phyloP scores from a whole-genome alignment of 2,329 filamentous ascomycete genomes.

The Alternaria gansuensis region DNA sequence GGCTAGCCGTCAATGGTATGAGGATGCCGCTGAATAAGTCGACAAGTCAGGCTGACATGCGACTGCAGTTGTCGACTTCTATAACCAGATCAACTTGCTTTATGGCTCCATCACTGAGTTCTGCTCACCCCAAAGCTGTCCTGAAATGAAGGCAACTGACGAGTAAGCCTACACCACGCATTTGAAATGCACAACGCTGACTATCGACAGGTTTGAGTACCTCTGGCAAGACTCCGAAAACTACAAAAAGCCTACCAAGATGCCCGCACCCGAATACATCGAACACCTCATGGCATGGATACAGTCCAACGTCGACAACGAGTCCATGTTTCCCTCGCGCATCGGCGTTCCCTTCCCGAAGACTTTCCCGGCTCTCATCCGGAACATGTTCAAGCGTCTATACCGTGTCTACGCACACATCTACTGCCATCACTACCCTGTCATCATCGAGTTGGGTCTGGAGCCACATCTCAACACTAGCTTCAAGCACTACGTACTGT shows the following conservation, averaged over 20 bases:
- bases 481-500: conserved; percentile 99
- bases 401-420: conserved; percentile 98
- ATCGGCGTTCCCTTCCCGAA: conserved; percentile 94
- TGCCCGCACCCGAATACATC: conserved; percentile 96
- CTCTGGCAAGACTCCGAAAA: conserved; percentile 97
- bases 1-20: conserved; percentile 95
- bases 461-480: conserved; percentile 98
- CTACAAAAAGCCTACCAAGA: conserved; percentile 96
- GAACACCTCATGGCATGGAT: conserved; percentile 98
- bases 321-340: conserved; percentile 91
- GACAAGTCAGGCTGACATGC: conserved; percentile 21
- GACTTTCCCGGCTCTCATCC: conserved; percentile 89
- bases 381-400: conserved; percentile 99
- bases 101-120: conserved; percentile 99
- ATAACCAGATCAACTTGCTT: conserved; percentile 99
- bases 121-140: conserved; percentile 95
- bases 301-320: conserved; percentile 93
- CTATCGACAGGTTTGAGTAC: conserved; percentile 81
- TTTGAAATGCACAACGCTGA: conserved; percentile 10
- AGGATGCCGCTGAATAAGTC: neutral
- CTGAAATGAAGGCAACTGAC: conserved; percentile 99
- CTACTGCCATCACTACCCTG: conserved; percentile 98
- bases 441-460: conserved; percentile 91
- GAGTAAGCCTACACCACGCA: conserved; percentile 65
- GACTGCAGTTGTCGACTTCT: conserved; percentile 93